Base-by-base conservation (phyloP, 106 monocot species). In the Dendrobium catenatum region DNA sequence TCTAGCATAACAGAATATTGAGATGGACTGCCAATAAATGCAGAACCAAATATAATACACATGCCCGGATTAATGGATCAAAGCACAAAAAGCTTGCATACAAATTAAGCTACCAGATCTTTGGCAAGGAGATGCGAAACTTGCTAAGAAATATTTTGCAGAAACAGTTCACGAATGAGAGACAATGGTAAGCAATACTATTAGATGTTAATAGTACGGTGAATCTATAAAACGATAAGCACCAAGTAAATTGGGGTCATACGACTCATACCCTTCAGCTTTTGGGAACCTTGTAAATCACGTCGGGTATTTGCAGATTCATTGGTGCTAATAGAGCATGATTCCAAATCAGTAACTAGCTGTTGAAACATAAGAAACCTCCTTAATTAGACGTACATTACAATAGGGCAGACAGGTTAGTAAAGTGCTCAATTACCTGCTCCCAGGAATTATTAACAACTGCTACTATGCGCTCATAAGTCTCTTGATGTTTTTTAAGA, bases 261-360 rank as follows among this genome's bases (percentile, higher is more conserved):
- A 92, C 89, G 26, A 8, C 7, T 24, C 64, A 66, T 41, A 92
- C 89, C 89, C 3, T 86, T 55, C 26, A 67, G 42, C 31, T 59
- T 31, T 68, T 68, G 74, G 49, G 56, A 75, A 75, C 72, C 10
- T 61, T 81, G 78, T 10, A 73, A 56, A 81, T 80, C 49, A 80
- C 70, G 59, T 68, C 78, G 76, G 72, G 78, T 77, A 84, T 82
- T 80, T 77, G 80, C 33, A 61, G 68, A 79, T 81, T 76, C 84
- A 75, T 59, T 61, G 75, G 85, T 81, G 80, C 61, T 58, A 70
- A 66, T 33, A 78, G 86, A 86, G 33, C 78, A 11, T 41, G 84
- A 81, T 61, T 84, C 86, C 84, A 97, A 77, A 82, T 94, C 90
- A 68, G 68, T 75, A 24, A 94, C 84, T 41, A 94, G 86, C 96